Percentiles rank a stretch among this genome's conserved stretches.
phyloP scores from a whole-genome alignment of 2,329 filamentous ascomycete genomes.

The Dothistroma pini region DNA sequence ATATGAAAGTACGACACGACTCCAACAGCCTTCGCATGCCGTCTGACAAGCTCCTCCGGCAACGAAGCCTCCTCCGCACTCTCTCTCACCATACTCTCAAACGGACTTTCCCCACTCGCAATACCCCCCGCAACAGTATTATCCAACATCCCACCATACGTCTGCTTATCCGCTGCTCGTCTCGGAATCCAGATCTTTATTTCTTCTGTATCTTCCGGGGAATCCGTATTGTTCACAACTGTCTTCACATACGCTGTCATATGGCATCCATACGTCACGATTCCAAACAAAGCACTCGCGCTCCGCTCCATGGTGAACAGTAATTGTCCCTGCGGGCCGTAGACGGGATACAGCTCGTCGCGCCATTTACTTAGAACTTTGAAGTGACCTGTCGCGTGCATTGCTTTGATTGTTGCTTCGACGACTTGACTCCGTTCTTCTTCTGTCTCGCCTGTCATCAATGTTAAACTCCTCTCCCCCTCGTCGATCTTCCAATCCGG shows the following conservation, averaged over 20 bases:
- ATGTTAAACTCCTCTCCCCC: constrained; percentile 57
- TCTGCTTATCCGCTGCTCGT: constrained; percentile 72
- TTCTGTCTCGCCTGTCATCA: constrained; percentile 55
- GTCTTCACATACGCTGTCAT: constrained; percentile 63
- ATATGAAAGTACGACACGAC: constrained; percentile 83
- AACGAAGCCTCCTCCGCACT: constrained; percentile 85
- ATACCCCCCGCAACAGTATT: constrained; percentile 90
- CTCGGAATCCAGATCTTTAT: constrained; percentile 82
- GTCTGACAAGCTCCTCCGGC: constrained; percentile 64
- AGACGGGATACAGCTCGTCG: constrained; percentile 75
- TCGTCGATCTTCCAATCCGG: constrained; percentile 61
- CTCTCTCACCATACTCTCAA: constrained; percentile 81
- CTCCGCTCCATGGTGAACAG: constrained; percentile 75
- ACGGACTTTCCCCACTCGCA: constrained; percentile 72
- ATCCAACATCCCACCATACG: constrained; percentile 87
- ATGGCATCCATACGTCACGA: constrained; percentile 73
- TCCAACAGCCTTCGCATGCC: constrained; percentile 57
- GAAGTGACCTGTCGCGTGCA: constrained; percentile 70
- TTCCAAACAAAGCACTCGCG: constrained; percentile 69
- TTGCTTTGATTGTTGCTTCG: constrained; percentile 58
- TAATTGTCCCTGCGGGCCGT: constrained; percentile 56
- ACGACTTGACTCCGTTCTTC: constrained; percentile 59
- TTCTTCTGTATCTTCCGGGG: constrained; percentile 39
- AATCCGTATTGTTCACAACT: constrained; percentile 38
- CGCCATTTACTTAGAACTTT: constrained; percentile 74